These are phyloP conservation scores for Metrosideros polymorpha DNA, from an alignment of 441 rosid species.

Conservation along the genomic window DNA sequence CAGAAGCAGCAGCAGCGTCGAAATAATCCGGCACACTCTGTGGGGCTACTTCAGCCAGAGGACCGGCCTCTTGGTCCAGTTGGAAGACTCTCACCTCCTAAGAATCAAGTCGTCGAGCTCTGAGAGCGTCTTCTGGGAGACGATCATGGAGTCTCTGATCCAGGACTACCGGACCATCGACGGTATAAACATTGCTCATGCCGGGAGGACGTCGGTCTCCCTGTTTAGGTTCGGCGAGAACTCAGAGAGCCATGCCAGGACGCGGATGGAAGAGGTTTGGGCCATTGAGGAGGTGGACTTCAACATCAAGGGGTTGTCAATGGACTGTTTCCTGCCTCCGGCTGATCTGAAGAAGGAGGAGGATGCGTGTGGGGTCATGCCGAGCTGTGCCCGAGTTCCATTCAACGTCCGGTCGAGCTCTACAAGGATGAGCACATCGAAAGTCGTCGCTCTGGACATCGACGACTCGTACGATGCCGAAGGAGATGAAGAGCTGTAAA, in stretches of 20 bases:
- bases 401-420: slow-evolving; percentile 35
- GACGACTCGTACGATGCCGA: slow-evolving; percentile 24
- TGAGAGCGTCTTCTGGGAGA: slow-evolving; percentile 70
- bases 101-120: slow-evolving; percentile 38
- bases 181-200: slow-evolving; percentile 69
- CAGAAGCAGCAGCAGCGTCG: slow-evolving; percentile 46
- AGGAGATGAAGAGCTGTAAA: slow-evolving; percentile 15
- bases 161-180: slow-evolving; percentile 70
- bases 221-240: slow-evolving; percentile 54
- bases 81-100: slow-evolving; percentile 75
- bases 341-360: slow-evolving; percentile 68
- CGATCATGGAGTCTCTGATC: slow-evolving; percentile 70
- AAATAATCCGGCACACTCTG: slow-evolving; percentile 50
- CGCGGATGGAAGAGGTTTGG: slow-evolving; percentile 90
- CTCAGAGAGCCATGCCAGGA: slow-evolving; percentile 52
- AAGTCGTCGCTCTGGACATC: slow-evolving; percentile 47
- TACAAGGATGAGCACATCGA: slow-evolving; percentile 43
- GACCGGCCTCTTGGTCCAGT: slow-evolving; percentile 65
- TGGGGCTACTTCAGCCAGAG: slow-evolving; percentile 90
- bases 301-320: slow-evolving; percentile 69
- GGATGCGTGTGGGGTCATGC: slow-evolving; percentile 13
- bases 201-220: slow-evolving; percentile 62
- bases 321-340: slow-evolving; percentile 87
- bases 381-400: slow-evolving; percentile 21
- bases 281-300: slow-evolving; percentile 82